Evolutionary conservation across 805 yeast species (phyloP), one percentile per base, ranked within the genome.

Genomic region (Phaffomyces opuntiae): DNA sequence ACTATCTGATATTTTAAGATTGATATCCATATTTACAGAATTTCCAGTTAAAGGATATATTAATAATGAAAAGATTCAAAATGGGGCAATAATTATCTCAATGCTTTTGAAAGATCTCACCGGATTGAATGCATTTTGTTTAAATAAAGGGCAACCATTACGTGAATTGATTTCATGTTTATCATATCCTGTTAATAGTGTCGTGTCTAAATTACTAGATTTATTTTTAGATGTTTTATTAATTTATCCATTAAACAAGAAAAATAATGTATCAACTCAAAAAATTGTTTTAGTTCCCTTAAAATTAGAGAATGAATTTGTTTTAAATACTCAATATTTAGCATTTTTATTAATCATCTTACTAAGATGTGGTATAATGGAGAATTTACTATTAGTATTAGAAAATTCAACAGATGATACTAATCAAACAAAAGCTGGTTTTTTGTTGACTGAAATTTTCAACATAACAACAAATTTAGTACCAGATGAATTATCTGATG

Each of bases 21-120:
- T 91, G 9, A 65, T 87, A 1, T 74, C 90, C 0, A 75, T 84
- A n/a, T 84, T 86, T 54, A 80, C 93, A 14, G 89, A 81, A 37
- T 65, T 75, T 16, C 80, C 75, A 35, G 65, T 67, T 17, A 68
- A 68, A 44, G 68, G 72, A 9, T 76, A 75, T 43, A 59, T 72
- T 27, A 73, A 73, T 47, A 63, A 69, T 27, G 82, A 78, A 35
- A 77, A 73, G 51, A 65, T 88, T 27, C 83, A 82, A 47, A 75
- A 73, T 48, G 68, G 79, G 13, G 77, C 89, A 0, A 71, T 75
- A 38, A 68, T 87, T 9, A 61, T 91, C 2, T 66, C 84, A 0
- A 60, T 75, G 5, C 65, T 87, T 24, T 63, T 91, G 41, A 84
- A 87, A 49, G 73, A 80, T 32, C 83, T 91, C 79, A 72, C 84